Evolutionary conservation across 352 stramenopile species (phyloP).

Genomic region (Thalassiosira hispida): DNA sequence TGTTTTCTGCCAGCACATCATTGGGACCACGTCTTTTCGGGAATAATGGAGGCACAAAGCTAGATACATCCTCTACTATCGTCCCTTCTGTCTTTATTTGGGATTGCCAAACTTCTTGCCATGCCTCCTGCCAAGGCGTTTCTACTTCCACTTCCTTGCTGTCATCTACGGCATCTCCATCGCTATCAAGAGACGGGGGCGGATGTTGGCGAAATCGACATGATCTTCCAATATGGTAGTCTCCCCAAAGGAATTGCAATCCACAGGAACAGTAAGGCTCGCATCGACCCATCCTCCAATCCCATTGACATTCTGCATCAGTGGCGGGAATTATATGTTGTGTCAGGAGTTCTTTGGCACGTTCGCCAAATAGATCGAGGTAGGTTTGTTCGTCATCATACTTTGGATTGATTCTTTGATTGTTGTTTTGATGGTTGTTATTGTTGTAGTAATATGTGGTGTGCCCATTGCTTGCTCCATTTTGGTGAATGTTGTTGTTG

Average conservation of each 20-base stretch:
- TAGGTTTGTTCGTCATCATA: slow-evolving; percentile 71
- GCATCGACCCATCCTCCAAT: slow-evolving; percentile 73
- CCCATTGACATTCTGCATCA: slow-evolving; percentile 69
- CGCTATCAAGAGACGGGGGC: slow-evolving; percentile 2
- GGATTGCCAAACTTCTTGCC: slow-evolving; percentile 44
- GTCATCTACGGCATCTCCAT: neutral
- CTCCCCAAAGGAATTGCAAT: slow-evolving; percentile 61
- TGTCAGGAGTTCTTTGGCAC: slow-evolving; percentile 80
- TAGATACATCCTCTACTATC: slow-evolving; percentile 4
- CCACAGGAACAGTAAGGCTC: slow-evolving; percentile 76
- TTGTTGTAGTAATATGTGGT: slow-evolving; percentile 28
- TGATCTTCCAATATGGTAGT: slow-evolving; percentile 76
- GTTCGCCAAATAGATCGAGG: slow-evolving; percentile 80
- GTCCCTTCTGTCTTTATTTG: slow-evolving; percentile 18
- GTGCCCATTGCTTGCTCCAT: slow-evolving; percentile 13
- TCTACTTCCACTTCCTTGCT: slow-evolving; percentile 11
- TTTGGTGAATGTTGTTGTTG: slow-evolving; percentile 8
- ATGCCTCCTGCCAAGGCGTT: slow-evolving; percentile 44
- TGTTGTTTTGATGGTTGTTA: slow-evolving; percentile 14
- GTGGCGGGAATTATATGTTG: slow-evolving; percentile 67
- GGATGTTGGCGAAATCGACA: slow-evolving; percentile 52
- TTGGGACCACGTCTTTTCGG: slow-evolving; percentile 8
- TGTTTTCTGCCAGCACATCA: neutral
- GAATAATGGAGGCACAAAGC: slow-evolving; percentile 31
- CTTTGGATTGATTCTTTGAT: slow-evolving; percentile 13